Conservation (phyloP, 2,329 filamentous ascomycete species). For the Diaporthe amygdali region DNA sequence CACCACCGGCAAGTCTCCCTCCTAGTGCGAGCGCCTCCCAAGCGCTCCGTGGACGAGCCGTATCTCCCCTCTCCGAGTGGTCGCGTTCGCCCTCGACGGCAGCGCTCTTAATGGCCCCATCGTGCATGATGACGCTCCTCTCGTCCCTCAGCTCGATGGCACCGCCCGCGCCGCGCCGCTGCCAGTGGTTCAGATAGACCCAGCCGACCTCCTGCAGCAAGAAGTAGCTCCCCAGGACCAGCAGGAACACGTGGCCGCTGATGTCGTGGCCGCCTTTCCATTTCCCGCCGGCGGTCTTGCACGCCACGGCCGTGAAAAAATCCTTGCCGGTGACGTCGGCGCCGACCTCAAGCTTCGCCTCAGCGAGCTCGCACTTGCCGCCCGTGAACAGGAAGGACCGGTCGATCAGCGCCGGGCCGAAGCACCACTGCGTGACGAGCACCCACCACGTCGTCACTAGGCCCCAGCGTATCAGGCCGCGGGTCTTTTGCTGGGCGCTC, state of each 20-base stretch:
- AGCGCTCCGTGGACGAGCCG: constrained; percentile 23
- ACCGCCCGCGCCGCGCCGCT: constrained; percentile 31
- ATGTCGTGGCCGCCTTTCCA: constrained; percentile 98
- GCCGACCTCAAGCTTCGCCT: constrained; percentile 51
- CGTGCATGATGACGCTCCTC: constrained; percentile 67
- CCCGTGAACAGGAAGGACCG: constrained; percentile 88
- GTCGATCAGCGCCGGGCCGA: constrained; percentile 89
- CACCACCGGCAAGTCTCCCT: constrained; percentile 61
- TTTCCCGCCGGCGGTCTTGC: constrained; percentile 78
- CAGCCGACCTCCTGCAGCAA: constrained; percentile 79
- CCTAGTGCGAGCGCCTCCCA: constrained; percentile 47
- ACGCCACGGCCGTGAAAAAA: constrained; percentile 75
- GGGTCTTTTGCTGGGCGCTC: constrained; percentile 39
- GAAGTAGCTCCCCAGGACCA: constrained; percentile 83
- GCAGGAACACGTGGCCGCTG: constrained; percentile 90
- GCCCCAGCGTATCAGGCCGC: constrained; percentile 65
- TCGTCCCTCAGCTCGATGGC: constrained; percentile 58
- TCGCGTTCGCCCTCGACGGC: constrained; percentile 48
- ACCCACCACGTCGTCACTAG: constrained; percentile 82
- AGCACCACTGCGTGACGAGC: constrained; percentile 94
- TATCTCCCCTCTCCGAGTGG: constrained; percentile 21
- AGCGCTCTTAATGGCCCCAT: constrained; percentile 69
- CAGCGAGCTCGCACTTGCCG: constrained; percentile 74
- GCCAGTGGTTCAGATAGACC: constrained; percentile 52
- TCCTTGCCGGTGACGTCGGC: constrained; percentile 45